A percentile compares a stretch with the other conserved stretches of the same genome.
phyloP scores from a whole-genome alignment of 768 basidiomycete species.

The Tulasnella sp. region DNA sequence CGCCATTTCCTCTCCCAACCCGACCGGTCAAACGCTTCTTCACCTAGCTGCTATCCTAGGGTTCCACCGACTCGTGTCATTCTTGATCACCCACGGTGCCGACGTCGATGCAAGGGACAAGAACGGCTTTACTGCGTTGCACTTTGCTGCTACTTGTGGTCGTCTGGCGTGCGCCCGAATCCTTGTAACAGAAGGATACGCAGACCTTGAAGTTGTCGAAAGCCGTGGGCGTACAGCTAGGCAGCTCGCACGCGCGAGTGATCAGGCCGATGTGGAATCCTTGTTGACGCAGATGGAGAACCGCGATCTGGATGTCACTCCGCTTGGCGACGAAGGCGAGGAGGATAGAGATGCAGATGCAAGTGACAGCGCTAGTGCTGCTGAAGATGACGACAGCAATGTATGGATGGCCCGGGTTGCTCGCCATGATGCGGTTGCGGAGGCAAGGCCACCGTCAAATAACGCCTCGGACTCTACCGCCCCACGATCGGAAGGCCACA shows the following conservation, averaged over 20 bases:
- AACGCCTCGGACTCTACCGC: background rate
- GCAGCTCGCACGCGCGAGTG: slow-evolving; percentile 39
- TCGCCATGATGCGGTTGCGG: background rate
- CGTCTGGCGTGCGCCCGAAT: slow-evolving; percentile 51
- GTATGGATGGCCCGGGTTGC: slow-evolving; percentile 1
- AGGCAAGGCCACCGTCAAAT: background rate
- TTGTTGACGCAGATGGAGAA: slow-evolving; percentile 33
- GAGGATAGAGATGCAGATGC: slow-evolving; percentile 9
- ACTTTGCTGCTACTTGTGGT: slow-evolving; percentile 63
- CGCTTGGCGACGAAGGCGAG: background rate
- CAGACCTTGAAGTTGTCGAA: slow-evolving; percentile 65
- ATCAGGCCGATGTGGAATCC: slow-evolving; percentile 17
- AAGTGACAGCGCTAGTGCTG: slow-evolving; percentile 16
- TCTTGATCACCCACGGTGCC: slow-evolving; percentile 57
- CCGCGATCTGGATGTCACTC: background rate
- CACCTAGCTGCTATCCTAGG: slow-evolving; percentile 77
- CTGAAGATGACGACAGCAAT: background rate
- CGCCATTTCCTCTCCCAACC: slow-evolving; percentile 59
- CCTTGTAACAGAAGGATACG: slow-evolving; percentile 60
- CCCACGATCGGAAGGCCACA: background rate
- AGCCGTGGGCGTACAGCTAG: slow-evolving; percentile 54
- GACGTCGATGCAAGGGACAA: slow-evolving; percentile 77
- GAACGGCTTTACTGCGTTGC: slow-evolving; percentile 83
- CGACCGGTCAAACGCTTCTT: slow-evolving; percentile 70
- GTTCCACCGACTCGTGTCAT: slow-evolving; percentile 53